Percentiles rank a stretch among this genome's conserved stretches.
Evolutionary conservation across 2,329 filamentous ascomycete species (phyloP).

Genomic region (Helicocarpus griseus): DNA sequence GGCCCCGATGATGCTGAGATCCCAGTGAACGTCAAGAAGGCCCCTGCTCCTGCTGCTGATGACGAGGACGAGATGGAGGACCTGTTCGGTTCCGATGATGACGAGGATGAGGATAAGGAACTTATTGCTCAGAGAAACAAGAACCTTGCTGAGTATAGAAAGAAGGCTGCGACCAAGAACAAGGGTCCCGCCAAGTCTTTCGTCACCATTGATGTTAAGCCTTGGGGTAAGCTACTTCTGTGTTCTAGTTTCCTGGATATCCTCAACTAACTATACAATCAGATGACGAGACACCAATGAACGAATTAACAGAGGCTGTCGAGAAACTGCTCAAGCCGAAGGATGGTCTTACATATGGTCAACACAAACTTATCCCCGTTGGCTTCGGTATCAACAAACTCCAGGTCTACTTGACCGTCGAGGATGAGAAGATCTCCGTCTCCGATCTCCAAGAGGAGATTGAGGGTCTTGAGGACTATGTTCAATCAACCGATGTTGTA

Average conservation of each 20-base stretch:
- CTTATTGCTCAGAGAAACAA: conserved; percentile 75
- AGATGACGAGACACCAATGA: conserved; percentile 93
- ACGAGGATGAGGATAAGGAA: conserved; percentile 90
- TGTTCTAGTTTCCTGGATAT: neutral
- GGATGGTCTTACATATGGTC: conserved; percentile 95
- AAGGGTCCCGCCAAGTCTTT: conserved; percentile 94
- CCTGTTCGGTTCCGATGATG: conserved; percentile 85
- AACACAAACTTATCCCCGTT: conserved; percentile 76
- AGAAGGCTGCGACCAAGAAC: conserved; percentile 91
- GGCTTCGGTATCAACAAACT: conserved; percentile 99
- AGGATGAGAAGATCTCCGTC: conserved; percentile 90
- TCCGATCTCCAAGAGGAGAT: conserved; percentile 83
- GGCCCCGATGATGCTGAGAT: conserved; percentile 73
- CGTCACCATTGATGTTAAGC: conserved; percentile 93
- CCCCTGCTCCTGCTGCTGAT: conserved; percentile 59
- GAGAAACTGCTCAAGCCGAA: conserved; percentile 66
- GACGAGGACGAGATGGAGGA: conserved; percentile 88
- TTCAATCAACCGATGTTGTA: conserved; percentile 86
- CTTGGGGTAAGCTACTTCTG: conserved; percentile 66
- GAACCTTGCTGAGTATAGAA: conserved; percentile 84
- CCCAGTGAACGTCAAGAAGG: conserved; percentile 77
- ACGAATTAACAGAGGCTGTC: conserved; percentile 47
- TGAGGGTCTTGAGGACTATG: conserved; percentile 72
- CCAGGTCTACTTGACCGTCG: conserved; percentile 94
- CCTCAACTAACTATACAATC: conserved; percentile 3